These are phyloP conservation scores for Halophytophthora polymorphica DNA, from an alignment of 352 stramenopile genomes.

Conservation along the genomic window DNA sequence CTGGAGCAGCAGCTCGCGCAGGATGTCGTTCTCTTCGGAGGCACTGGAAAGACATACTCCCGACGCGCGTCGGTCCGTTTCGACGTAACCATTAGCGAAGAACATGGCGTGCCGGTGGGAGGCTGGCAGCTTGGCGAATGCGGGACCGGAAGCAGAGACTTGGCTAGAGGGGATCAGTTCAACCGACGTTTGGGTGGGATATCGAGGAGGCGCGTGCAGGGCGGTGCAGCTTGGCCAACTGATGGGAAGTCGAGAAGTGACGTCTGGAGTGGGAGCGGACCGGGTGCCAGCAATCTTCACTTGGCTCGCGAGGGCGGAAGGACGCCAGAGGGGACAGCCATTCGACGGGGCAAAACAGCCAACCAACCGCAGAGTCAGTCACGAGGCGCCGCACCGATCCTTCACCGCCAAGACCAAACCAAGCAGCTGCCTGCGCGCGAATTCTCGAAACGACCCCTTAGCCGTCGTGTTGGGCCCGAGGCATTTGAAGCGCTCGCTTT, in stretches of 20 bases:
- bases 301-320: conserved; percentile 9
- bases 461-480: conserved; percentile 14
- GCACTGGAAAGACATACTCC: conserved; percentile 17
- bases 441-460: conserved; percentile 32
- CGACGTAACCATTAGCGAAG: conserved; percentile 66
- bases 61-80: conserved; percentile 53
- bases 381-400: too few relatives aligned
- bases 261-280: conserved; percentile 10
- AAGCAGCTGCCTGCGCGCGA: conserved; percentile 17
- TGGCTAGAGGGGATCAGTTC: conserved; percentile 9
- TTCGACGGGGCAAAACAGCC: conserved; percentile 18
- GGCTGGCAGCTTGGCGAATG: conserved; percentile 11
- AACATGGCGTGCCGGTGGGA: conserved; percentile 46
- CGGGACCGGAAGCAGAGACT: conserved; percentile 18
- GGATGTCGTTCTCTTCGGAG: conserved; percentile 69
- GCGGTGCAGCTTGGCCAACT: conserved; percentile 26
- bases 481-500: conserved; percentile 15
- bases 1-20: conserved; percentile 71
- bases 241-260: conserved; percentile 44
- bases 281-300: conserved; percentile 16
- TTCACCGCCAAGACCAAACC: too few relatives aligned
- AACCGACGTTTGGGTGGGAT: conserved; percentile 37
- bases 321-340: conserved; percentile 22
- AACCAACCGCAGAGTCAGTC: conserved; percentile 6
- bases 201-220: conserved; percentile 31